These are phyloP conservation scores for Phytophthora melonis DNA, from an alignment of 352 stramenopile species.

Conservation along the genomic window DNA sequence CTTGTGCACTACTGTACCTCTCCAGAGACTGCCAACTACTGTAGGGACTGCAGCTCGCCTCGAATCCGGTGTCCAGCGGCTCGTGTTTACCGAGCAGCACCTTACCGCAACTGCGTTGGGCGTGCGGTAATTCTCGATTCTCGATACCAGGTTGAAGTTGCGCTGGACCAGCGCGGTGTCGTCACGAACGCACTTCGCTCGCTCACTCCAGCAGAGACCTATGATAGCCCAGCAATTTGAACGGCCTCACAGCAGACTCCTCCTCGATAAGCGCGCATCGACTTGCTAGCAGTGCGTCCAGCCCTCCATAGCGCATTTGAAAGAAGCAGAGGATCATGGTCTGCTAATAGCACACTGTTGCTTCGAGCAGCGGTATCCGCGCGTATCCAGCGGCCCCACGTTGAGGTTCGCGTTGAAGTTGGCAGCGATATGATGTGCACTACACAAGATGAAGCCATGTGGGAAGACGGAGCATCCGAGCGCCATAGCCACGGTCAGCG, in stretches of 20 bases:
- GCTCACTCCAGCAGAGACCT: no score
- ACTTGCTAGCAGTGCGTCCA: no score
- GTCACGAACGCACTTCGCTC: constrained; percentile 1
- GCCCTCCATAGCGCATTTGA: no score
- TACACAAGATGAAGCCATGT: constrained; percentile 26
- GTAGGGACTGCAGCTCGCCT: no score
- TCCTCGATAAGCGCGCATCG: no score
- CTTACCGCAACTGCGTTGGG: not conserved
- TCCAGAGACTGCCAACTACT: no score
- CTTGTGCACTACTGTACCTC: no score
- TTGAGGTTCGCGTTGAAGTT: not conserved
- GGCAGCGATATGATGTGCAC: constrained; percentile 13
- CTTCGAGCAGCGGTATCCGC: no score
- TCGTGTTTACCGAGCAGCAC: not conserved
- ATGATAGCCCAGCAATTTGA: not conserved
- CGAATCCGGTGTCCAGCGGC: not conserved
- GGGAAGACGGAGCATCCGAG: constrained; percentile 5
- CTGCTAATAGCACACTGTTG: no score
- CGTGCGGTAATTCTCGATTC: not conserved
- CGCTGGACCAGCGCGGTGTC: not conserved
- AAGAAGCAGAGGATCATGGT: no score
- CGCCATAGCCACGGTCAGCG: constrained; percentile 13
- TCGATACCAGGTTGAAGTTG: constrained; percentile 8
- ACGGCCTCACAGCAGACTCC: no score
- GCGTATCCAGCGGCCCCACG: not conserved